These are phyloP conservation scores for Tuber aestivum DNA, from an alignment of 495 filamentous ascomycete species.

Conservation along the genomic window DNA sequence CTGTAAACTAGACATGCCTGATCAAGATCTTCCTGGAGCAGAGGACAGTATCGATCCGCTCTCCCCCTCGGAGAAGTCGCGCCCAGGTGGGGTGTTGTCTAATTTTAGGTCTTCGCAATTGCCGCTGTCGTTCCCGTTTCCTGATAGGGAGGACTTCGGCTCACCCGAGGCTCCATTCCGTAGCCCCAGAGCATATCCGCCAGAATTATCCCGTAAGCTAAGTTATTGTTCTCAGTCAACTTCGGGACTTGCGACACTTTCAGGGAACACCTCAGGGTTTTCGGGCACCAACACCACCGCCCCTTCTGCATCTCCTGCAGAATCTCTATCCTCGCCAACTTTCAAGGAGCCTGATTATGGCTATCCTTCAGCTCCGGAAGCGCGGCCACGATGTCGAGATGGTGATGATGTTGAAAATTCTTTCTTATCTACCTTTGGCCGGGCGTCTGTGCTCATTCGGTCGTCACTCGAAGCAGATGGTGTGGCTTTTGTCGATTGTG, in stretches of 20 bases:
- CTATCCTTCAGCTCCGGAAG: background rate
- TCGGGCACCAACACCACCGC: constrained; percentile 21
- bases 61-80: background rate
- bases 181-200: constrained; percentile 15
- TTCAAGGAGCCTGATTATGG: constrained; percentile 4
- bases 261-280: constrained; percentile 18
- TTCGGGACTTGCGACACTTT: constrained; percentile 9
- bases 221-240: constrained; percentile 24
- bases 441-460: constrained; percentile 45
- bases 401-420: constrained; percentile 22
- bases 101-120: constrained; percentile 28
- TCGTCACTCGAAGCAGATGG: constrained; percentile 48
- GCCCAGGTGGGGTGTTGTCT: constrained; percentile 1
- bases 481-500: constrained; percentile 46
- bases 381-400: background rate
- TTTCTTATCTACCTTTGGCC: constrained; percentile 43
- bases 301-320: constrained; percentile 22
- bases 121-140: constrained; percentile 29
- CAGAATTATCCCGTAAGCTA: constrained; percentile 26
- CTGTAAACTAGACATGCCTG: background rate
- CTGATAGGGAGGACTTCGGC: constrained; percentile 12
- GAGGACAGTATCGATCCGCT: background rate
- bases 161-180: constrained; percentile 13
- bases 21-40: background rate
- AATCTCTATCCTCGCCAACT: constrained; percentile 20